Evolutionary conservation across 2,329 filamentous ascomycete genomes (phyloP).

Genomic region (Monosporascus sp.): DNA sequence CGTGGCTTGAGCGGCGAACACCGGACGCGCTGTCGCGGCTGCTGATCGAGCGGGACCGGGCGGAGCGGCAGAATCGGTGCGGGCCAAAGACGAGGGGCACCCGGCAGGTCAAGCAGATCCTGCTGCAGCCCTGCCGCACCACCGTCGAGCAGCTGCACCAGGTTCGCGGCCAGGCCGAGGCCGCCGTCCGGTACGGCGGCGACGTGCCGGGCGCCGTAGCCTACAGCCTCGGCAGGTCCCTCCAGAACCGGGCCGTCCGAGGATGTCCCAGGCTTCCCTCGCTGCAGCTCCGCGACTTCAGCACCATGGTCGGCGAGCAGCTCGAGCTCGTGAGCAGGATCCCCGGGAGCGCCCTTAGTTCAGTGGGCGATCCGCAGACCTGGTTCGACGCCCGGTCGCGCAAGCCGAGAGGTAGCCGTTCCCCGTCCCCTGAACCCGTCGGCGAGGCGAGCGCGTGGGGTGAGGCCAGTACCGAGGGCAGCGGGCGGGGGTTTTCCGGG

Average conservation of each 20-base stretch:
- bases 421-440: constrained; percentile 1
- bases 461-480: neutral
- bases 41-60: constrained; percentile 11
- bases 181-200: constrained; percentile 10
- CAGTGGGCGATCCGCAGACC: constrained; percentile 5
- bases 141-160: constrained; percentile 11
- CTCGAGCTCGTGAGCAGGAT: neutral
- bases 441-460: constrained; percentile 11
- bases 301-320: neutral
- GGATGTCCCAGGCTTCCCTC: constrained; percentile 12
- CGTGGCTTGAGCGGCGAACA: constrained; percentile 7
- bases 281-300: constrained; percentile 8
- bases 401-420: neutral
- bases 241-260: constrained; percentile 5
- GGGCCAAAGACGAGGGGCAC: constrained; percentile 14
- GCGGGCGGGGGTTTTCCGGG: too few relatives aligned
- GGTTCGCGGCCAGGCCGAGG: constrained; percentile 10
- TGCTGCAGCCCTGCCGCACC: constrained; percentile 12
- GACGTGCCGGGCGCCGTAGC: constrained; percentile 2
- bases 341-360: neutral
- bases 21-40: constrained; percentile 9
- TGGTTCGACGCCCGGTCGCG: constrained; percentile 11
- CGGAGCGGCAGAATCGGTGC: constrained; percentile 5
- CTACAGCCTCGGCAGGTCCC: constrained; percentile 17
- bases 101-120: constrained; percentile 12